Evolutionary conservation across 176 grass and related monocot species (phyloP).

Genomic region (bread wheat (Triticum aestivum)): DNA sequence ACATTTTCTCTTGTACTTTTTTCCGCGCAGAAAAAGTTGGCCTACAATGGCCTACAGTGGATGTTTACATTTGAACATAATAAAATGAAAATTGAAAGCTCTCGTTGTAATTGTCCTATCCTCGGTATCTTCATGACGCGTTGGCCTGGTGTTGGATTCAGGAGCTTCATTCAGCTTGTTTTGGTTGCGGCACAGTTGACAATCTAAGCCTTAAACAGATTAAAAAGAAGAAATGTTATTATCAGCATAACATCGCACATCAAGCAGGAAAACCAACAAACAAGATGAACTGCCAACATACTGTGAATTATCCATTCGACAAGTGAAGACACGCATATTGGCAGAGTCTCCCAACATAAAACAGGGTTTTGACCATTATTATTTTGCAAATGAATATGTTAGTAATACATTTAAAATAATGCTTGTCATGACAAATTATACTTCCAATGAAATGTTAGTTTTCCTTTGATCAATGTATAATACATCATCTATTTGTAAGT

Average conservation of each 20-base stretch:
- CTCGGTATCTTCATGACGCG: neutral
- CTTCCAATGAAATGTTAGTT: neutral
- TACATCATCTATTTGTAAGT: neutral
- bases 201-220: slow-evolving; percentile 69
- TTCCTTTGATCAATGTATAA: neutral
- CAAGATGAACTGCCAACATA: neutral
- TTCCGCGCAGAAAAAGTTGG: neutral
- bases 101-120: neutral
- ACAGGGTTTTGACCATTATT: neutral
- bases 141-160: slow-evolving; percentile 2
- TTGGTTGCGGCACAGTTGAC: slow-evolving; percentile 57
- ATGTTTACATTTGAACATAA: neutral
- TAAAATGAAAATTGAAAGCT: neutral
- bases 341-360: neutral
- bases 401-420: neutral
- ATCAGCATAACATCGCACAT: neutral
- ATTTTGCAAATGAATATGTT: neutral
- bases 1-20: neutral
- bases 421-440: neutral
- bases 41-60: neutral
- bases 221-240: neutral
- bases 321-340: neutral
- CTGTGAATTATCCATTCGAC: neutral
- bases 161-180: slow-evolving; percentile 34
- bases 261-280: neutral